Evolutionary conservation across 441 rosid species (phyloP), one percentile per base, ranked within the genome.

Genomic region (Arabidopsis lyrata): DNA sequence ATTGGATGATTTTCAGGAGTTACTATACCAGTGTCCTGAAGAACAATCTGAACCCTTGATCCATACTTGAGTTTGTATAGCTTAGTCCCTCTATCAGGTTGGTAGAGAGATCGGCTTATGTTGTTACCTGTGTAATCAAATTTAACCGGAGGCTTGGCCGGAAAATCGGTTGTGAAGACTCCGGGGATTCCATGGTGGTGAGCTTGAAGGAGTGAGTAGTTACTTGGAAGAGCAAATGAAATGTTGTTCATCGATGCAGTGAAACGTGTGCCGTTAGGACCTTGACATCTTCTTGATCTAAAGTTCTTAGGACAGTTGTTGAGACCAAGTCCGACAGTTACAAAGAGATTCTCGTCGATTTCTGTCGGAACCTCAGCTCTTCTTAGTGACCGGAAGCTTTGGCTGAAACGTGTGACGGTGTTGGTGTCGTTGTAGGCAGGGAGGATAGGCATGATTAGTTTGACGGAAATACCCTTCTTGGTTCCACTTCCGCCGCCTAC

Each of bases 1-100:
- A 95, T 87, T 0, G 98, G 99, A 76, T 95, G 99, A 68, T 92
- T 92, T 62, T 95, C 99, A 0, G 93, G 83, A 0, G 95, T 84
- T 20, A 86, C 84, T 66, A 95, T 92, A 63, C 86, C 93, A 1
- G 99, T 92, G 12, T 73, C 99, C 18, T 95, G 99, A 31, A 95
- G n/a, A 31, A 95, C 98, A 35, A 95, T 5, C 75, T 95, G 96
- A 58, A 95, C 98, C 20, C 75, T 83, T 5, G 97, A 75, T 24
- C 98, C 98, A 47, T 79, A 95, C 73, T 86, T 80, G 76, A 95
- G 79, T 63, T 78, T 86, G 68, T 95, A 95, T 10, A 90, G 45
- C 72, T 83, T 89, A 6, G 99, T 95, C 20, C 87, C 96, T 11
- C 81, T 59, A 58, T 63, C 71, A 27, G 98, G 97, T 31, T 95